Percentiles rank a stretch among this genome's conserved stretches.
phyloP scores from a whole-genome alignment of 345 rosid genomes.

The Populus alba region DNA sequence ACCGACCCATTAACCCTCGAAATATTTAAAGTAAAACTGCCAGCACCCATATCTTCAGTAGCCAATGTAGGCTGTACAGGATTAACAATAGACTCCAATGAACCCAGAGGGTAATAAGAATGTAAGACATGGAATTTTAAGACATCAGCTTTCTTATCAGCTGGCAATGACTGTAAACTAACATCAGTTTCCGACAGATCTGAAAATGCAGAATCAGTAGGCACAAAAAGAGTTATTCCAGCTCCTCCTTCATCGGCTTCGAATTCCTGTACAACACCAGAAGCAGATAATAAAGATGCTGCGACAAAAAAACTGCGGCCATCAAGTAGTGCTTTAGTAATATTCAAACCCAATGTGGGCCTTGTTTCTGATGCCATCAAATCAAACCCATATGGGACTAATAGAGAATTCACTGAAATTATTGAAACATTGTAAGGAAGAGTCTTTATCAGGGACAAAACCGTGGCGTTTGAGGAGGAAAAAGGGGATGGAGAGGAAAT shows the following conservation, averaged over 20 bases:
- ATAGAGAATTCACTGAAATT: slow-evolving; percentile 56
- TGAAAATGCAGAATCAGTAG: slow-evolving; percentile 70
- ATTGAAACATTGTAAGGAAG: slow-evolving; percentile 66
- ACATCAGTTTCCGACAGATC: slow-evolving; percentile 55
- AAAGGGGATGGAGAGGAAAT: slow-evolving; percentile 49
- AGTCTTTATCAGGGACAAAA: slow-evolving; percentile 50
- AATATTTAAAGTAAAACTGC: slow-evolving; percentile 75
- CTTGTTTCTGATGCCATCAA: slow-evolving; percentile 67
- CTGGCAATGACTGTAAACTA: slow-evolving; percentile 67
- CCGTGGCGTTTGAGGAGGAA: slow-evolving; percentile 55
- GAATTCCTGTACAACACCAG: slow-evolving; percentile 70
- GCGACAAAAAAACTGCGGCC: slow-evolving; percentile 88
- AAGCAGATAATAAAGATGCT: slow-evolving; percentile 71
- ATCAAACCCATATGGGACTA: slow-evolving; percentile 66
- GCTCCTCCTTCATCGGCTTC: slow-evolving; percentile 85
- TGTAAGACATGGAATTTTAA: slow-evolving; percentile 80
- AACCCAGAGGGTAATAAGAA: slow-evolving; percentile 89
- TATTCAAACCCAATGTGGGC: slow-evolving; percentile 61
- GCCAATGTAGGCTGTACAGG: slow-evolving; percentile 92
- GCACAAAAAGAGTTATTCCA: slow-evolving; percentile 84
- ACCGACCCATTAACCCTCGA: slow-evolving; percentile 77
- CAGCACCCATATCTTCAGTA: slow-evolving; percentile 75
- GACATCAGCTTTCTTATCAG: slow-evolving; percentile 65
- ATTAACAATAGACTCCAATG: slow-evolving; percentile 80
- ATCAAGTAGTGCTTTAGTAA: slow-evolving; percentile 66